Evolutionary conservation across 345 rosid species (phyloP).

Genomic region (Aquilaria malaccensis): DNA sequence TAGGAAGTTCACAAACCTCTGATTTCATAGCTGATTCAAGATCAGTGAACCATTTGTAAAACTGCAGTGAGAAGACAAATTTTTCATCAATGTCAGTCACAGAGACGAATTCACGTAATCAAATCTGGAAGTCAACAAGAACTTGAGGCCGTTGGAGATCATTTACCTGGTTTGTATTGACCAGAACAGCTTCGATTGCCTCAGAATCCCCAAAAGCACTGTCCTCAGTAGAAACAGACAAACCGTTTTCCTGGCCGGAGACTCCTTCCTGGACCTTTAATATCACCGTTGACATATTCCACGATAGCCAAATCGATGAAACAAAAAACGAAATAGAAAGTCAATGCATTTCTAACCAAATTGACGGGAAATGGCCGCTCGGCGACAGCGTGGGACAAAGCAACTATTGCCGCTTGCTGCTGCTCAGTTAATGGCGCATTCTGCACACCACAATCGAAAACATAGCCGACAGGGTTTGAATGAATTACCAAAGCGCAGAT

Average conservation of each 20-base stretch:
- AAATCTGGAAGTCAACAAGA: not conserved
- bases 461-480: not conserved
- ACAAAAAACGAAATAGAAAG: not conserved
- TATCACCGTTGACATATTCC: constrained; percentile 2
- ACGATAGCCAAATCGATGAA: constrained; percentile 5
- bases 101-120: not conserved
- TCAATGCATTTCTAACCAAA: constrained; percentile 34
- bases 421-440: constrained; percentile 80
- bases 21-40: constrained; percentile 98
- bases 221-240: constrained; percentile 44
- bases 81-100: not conserved
- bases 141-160: not conserved
- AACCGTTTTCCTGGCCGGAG: constrained; percentile 49
- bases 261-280: constrained; percentile 57
- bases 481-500: not conserved
- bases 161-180: constrained; percentile 73
- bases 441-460: constrained; percentile 23
- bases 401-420: constrained; percentile 63
- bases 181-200: constrained; percentile 68
- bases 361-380: constrained; percentile 79
- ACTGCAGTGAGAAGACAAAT: constrained; percentile 32
- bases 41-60: constrained; percentile 97
- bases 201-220: constrained; percentile 45
- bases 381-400: constrained; percentile 61
- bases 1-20: constrained; percentile 60